Base-by-base conservation (phyloP, 805 yeast species). In the Ogataea ramenticola region DNA sequence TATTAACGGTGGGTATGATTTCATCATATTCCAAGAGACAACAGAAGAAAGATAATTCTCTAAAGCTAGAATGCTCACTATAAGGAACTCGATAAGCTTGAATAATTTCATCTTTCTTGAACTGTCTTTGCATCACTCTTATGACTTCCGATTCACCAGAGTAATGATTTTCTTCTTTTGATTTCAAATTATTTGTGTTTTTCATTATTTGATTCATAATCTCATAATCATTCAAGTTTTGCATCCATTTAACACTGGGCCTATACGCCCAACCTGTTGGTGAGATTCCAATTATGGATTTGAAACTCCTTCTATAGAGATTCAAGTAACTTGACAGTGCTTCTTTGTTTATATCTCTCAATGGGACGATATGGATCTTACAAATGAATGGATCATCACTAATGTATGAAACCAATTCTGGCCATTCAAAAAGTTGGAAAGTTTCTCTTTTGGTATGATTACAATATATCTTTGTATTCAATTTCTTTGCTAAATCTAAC, bases 221-320 rank as follows among this genome's bases (percentile, higher is more conserved):
- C 36, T 49, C 47, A 12, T 27, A 14, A 26, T 46, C 35, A 2
- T 17, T 36, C 6, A 39, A 26, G 9, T 40, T 47, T 14, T 39
- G 34, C 50, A 51, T 48, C 55, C 55, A 51, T 40, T 47, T 47
- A 5, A 40, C 20, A n/a, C 51, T 44, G 7, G 41, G 60, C 15
- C 67, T 55, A 58, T 75, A 83, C 1, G 88, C 72, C 98, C 98
- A 93, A 0, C 98, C 98, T 0, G 97, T 89, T 0, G 98, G 97
- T 41, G 78, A 69, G 31, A 86, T 68, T 0, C 86, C 96, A n/a
- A 85, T 69, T 36, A 87, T 71, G 39, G 77, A 69, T 42, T 79
- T 79, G 57, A 74, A 83, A 36, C 67, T 62, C 24, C 58, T 62
- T 34, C 65, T 65, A 47, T 72, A 73, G 26, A 60, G 62, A 49